Evolutionary conservation across 108 stramenopile genomes (phyloP).

Genomic region (Skeletonema potamos): DNA sequence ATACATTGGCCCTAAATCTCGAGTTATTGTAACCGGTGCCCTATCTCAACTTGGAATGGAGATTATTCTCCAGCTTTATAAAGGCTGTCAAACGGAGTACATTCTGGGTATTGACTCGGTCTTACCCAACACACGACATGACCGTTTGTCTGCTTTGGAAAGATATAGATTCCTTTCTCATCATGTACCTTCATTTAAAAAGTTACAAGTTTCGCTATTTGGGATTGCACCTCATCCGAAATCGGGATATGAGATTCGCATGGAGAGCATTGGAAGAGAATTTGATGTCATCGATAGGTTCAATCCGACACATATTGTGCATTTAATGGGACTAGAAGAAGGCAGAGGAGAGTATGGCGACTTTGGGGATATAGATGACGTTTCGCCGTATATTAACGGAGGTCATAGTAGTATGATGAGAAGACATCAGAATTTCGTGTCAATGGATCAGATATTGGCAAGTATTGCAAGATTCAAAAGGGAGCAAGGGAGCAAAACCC

Average conservation of each 20-base stretch:
- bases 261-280: slow-evolving; percentile 18
- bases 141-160: slow-evolving; percentile 43
- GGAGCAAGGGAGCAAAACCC: neutral
- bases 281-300: slow-evolving; percentile 38
- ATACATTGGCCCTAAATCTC: neutral
- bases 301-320: slow-evolving; percentile 56
- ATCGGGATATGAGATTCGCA: slow-evolving; percentile 18
- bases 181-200: slow-evolving; percentile 38
- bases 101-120: slow-evolving; percentile 57
- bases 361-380: slow-evolving; percentile 44
- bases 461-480: slow-evolving; percentile 13
- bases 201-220: slow-evolving; percentile 30
- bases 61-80: slow-evolving; percentile 48
- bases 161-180: slow-evolving; percentile 22
- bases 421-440: slow-evolving; percentile 45
- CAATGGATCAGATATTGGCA: slow-evolving; percentile 44
- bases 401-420: slow-evolving; percentile 45
- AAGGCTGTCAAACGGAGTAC: slow-evolving; percentile 51
- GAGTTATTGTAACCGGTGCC: slow-evolving; percentile 59
- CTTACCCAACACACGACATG: slow-evolving; percentile 48
- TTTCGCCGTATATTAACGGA: slow-evolving; percentile 22
- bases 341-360: slow-evolving; percentile 27
- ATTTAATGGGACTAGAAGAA: slow-evolving; percentile 42
- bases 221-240: slow-evolving; percentile 48
- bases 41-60: slow-evolving; percentile 60